Evolutionary conservation across 805 yeast genomes (phyloP), one percentile per base, ranked within the genome.

Genomic region (Debaryomyces prosopidis): DNA sequence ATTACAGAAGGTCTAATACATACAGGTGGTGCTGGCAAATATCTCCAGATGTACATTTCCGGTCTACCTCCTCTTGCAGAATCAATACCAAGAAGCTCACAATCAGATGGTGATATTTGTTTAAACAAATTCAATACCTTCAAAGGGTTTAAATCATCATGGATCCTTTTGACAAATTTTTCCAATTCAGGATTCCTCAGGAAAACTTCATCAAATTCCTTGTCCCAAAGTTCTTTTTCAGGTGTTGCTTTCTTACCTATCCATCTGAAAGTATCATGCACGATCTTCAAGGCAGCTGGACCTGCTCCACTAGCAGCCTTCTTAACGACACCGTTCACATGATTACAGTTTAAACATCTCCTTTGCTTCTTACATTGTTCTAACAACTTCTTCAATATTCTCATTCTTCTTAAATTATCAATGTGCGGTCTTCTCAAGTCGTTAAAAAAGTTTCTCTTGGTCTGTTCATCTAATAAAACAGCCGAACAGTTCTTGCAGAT

Each of bases 1-100:
- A 84, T 76, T 26, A 94, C 98, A 4, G 98, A 91, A 3, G 99
- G 99, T 54, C 99, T 81, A 45, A 94, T 94, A 76, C 99, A 94
- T 15, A 95, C 97, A 0, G 99, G 99, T 1, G 99, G 99, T 0
- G 98, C 98, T 0, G 99, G 99, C 44, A 94, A 77, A 62, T 91
- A 94, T 60, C 96, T 81, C 99, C 99, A 94, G 33, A 94, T 81
- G 64, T 91, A 94, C 77, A 87, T 89, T 68, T 92, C 98, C 4
- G 98, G 99, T 53, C 97, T 78, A 39, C 97, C 97, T 32, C 90
- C 89, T 54, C 82, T 80, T 3, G 88, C 78, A 1, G 97, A 81
- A 59, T 94, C 94, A 43, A 94, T 82, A 44, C 99, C 99, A 27
- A 94, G 70, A 15, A 94, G 75, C 66, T 92, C 97, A 69, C 97